Evolutionary conservation across 768 basidiomycete genomes (phyloP).

Genomic region (Psilocybe tampanensis): DNA sequence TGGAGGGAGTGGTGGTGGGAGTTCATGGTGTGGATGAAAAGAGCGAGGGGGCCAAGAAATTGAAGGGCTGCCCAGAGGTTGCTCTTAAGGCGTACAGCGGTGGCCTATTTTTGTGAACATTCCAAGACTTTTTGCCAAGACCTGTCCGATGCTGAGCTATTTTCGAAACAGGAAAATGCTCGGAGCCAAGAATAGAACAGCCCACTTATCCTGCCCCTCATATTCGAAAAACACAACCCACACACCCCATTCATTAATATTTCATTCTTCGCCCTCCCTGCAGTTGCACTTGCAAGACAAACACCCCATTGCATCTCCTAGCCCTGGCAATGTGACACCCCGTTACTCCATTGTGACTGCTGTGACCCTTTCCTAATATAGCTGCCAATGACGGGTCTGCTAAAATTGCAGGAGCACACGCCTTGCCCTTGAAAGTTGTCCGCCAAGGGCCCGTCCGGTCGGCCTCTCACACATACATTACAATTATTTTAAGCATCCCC

Average conservation of each 20-base stretch:
- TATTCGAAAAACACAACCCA: background rate
- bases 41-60: conserved; percentile 41
- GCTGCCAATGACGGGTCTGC: conserved; percentile 22
- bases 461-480: conserved; percentile 22
- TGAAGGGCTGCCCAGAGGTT: conserved; percentile 37
- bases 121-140: conserved; percentile 53
- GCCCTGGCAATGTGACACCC: background rate
- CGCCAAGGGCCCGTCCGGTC: conserved; percentile 23
- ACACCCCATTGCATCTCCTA: too few relatives aligned
- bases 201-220: too few relatives aligned
- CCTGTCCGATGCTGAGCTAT: conserved; percentile 37
- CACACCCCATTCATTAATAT: background rate
- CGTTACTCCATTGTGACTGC: conserved; percentile 16
- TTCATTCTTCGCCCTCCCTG: too few relatives aligned
- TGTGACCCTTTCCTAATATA: conserved; percentile 28
- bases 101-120: conserved; percentile 46
- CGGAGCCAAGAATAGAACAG: conserved; percentile 31
- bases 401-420: conserved; percentile 24
- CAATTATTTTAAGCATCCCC: conserved; percentile 10
- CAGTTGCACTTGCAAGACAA: too few relatives aligned
- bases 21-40: conserved; percentile 37
- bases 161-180: conserved; percentile 39
- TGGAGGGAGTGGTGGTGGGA: conserved; percentile 31
- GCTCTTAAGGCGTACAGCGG: conserved; percentile 47
- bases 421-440: conserved; percentile 4